Conservation (phyloP, 805 yeast species). For the Scheffersomyces spartinae region DNA sequence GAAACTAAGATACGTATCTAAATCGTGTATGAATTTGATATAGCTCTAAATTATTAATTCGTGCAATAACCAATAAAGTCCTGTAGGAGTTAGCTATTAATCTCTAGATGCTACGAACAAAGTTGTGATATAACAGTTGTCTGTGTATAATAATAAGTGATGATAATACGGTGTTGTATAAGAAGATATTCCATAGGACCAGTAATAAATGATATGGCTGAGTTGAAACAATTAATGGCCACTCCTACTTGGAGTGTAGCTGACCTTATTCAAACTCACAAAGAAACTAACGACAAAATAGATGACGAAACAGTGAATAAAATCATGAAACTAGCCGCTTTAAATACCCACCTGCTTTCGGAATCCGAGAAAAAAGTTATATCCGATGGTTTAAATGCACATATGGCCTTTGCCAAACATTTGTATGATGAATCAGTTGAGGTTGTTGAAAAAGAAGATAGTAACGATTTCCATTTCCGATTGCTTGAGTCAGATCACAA, state of each 20-base stretch:
- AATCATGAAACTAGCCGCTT: conserved; percentile 23
- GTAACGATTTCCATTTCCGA: conserved; percentile 18
- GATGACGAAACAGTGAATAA: conserved; percentile 11
- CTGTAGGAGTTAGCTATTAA: too few relatives aligned
- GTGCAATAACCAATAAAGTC: too few relatives aligned
- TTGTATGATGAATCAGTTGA: conserved; percentile 13
- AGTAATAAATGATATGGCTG: background rate
- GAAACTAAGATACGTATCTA: conserved; percentile 5
- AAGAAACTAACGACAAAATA: conserved; percentile 5
- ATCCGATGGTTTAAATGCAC: conserved; percentile 18
- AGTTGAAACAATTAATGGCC: background rate
- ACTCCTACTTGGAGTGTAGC: conserved; percentile 7
- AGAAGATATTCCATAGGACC: background rate
- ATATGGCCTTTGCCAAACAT: conserved; percentile 22
- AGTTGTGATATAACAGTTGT: too few relatives aligned
- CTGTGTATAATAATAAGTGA: too few relatives aligned
- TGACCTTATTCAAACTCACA: conserved; percentile 4
- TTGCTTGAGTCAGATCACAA: conserved; percentile 22
- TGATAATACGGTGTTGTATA: conserved; percentile 2
- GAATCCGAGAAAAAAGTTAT: conserved; percentile 10
- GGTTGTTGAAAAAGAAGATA: conserved; percentile 3
- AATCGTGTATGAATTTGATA: conserved; percentile 12
- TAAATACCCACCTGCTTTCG: conserved; percentile 11
- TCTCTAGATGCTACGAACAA: conserved; percentile 7
- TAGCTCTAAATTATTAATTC: background rate